Conservation (phyloP, 768 basidiomycete species). For the Rhodotorula babjevae region DNA sequence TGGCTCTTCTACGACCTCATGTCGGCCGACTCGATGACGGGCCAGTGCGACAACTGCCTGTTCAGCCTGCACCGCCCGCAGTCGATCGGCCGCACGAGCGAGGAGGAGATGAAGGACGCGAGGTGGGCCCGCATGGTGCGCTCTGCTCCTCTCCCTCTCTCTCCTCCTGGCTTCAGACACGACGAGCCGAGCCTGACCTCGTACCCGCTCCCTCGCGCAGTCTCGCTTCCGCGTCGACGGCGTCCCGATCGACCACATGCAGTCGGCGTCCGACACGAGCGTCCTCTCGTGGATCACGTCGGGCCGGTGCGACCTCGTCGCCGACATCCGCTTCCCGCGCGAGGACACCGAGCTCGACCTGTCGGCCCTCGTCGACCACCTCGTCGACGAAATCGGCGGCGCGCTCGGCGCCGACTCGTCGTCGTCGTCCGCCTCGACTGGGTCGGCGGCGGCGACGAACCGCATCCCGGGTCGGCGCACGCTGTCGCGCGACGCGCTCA, state of each 20-base stretch:
- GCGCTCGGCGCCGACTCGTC: constrained; percentile 55
- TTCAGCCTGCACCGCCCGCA: constrained; percentile 95
- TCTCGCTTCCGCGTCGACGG: constrained; percentile 95
- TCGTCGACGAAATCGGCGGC: constrained; percentile 76
- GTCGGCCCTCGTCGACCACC: constrained; percentile 78
- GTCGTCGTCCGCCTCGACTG: constrained; percentile 75
- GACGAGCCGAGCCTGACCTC: background rate
- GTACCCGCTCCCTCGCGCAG: constrained; percentile 48
- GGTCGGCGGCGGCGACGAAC: constrained; percentile 3
- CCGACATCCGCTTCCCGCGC: constrained; percentile 94
- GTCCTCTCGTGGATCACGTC: constrained; percentile 97
- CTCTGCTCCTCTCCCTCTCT: background rate
- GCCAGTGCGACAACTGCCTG: constrained; percentile 94
- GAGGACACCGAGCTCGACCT: constrained; percentile 65
- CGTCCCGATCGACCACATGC: constrained; percentile 90
- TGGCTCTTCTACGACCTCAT: constrained; percentile 96
- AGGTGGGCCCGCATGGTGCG: constrained; percentile 84
- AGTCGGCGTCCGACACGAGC: constrained; percentile 70
- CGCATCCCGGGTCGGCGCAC: constrained; percentile 36
- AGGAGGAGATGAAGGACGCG: constrained; percentile 74
- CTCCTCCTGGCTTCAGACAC: too few species aligned
- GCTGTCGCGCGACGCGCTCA: constrained; percentile 34
- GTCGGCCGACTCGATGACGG: constrained; percentile 89
- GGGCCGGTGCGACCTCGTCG: constrained; percentile 90
- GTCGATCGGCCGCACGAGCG: constrained; percentile 84